Evolutionary conservation across 2,329 filamentous ascomycete genomes (phyloP).

Genomic region (Balansia obtecta): DNA sequence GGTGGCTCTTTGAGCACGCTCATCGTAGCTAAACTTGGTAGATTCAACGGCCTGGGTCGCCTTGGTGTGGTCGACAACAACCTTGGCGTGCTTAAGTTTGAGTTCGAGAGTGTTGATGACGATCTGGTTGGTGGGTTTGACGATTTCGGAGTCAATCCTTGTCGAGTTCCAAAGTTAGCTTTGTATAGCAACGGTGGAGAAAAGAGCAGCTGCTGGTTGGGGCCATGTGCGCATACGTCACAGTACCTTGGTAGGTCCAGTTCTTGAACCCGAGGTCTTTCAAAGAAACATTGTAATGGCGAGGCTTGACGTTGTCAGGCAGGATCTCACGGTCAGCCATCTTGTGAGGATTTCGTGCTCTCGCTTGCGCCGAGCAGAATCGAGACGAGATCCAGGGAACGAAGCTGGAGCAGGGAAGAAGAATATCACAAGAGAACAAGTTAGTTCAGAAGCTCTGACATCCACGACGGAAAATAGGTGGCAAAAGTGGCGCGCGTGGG

Average conservation of each 20-base stretch:
- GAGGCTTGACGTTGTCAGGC: conserved; percentile 58
- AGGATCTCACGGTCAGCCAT: conserved; percentile 52
- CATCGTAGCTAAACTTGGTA: conserved; percentile 65
- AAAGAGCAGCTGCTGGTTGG: not conserved
- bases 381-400: conserved; percentile 16
- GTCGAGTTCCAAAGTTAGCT: conserved; percentile 4
- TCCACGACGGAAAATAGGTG: not conserved
- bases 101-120: conserved; percentile 79
- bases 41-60: conserved; percentile 45
- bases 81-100: conserved; percentile 54
- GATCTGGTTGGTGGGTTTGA: conserved; percentile 60
- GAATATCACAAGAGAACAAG: not conserved
- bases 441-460: not conserved
- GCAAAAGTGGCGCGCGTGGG: not conserved
- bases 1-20: conserved; percentile 70
- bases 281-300: conserved; percentile 76
- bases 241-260: conserved; percentile 72
- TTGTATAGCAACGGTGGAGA: not conserved
- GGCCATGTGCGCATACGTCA: conserved; percentile 35
- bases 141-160: conserved; percentile 64
- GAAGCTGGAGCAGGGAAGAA: conserved; percentile 10
- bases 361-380: conserved; percentile 24
- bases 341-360: conserved; percentile 20
- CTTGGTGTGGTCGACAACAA: conserved; percentile 46
- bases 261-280: conserved; percentile 64